These are phyloP conservation scores for Umbilicaria muhlenbergii DNA, from an alignment of 495 filamentous ascomycete genomes.

Conservation along the genomic window DNA sequence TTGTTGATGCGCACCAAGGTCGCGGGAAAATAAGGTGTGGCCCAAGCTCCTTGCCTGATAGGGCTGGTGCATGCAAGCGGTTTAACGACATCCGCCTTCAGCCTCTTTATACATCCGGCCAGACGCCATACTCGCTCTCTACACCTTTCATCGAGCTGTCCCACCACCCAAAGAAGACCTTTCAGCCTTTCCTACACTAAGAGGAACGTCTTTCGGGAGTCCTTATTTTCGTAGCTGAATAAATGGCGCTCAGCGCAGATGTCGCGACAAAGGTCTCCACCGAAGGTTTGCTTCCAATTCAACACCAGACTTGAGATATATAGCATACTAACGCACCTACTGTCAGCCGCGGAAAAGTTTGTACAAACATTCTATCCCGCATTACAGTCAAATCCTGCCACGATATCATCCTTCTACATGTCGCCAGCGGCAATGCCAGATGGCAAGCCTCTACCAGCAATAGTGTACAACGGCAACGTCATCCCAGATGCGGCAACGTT, in stretches of 20 bases:
- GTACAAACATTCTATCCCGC: constrained; percentile 37
- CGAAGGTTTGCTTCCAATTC: constrained; percentile 21
- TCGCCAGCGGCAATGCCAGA: constrained; percentile 23
- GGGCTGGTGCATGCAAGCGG: constrained; percentile 8
- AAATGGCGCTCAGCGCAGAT: constrained; percentile 21
- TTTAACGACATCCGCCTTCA: constrained; percentile 23
- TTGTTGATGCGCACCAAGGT: background rate
- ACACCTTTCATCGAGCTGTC: background rate
- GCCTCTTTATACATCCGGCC: constrained; percentile 6
- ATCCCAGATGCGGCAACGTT: constrained; percentile 39
- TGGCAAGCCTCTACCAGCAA: constrained; percentile 28
- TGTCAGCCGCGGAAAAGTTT: constrained; percentile 32
- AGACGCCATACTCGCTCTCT: background rate
- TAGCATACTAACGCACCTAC: no score
- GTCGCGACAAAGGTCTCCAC: constrained; percentile 31
- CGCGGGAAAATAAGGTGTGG: background rate
- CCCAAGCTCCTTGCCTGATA: constrained; percentile 1
- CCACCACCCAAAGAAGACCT: background rate
- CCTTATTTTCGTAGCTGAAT: no score
- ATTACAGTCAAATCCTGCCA: constrained; percentile 34
- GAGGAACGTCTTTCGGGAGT: no score
- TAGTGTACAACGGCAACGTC: constrained; percentile 51
- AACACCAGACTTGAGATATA: background rate
- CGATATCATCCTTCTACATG: constrained; percentile 42
- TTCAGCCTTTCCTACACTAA: no score